Base-by-base conservation (phyloP, 495 filamentous ascomycete species). In the Penicillium subrubescens region DNA sequence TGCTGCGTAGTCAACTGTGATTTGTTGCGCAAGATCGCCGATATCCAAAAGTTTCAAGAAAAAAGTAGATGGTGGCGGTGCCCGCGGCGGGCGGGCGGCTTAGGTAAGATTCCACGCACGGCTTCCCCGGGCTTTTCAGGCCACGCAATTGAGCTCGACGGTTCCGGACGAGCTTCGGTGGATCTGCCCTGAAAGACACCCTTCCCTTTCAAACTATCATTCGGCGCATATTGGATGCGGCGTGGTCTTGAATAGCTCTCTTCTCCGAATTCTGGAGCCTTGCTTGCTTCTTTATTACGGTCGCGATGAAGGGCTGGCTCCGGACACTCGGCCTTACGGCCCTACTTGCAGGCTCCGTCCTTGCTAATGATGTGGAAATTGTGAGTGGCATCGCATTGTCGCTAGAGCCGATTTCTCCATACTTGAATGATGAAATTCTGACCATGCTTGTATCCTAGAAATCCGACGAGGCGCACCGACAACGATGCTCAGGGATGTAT, bases 401-500 rank as follows among this genome's bases (percentile, higher is more conserved):
- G 17, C n/a, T 21, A 10, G 14, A 15, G 37, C 23, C 14, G 48
- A 21, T 53, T 29, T 15, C 34, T 8, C 23, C 29, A 7, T 23
- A 14, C 3, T 25, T 48, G 44, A 11, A 23, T 15, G 55, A 60
- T 73, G 55, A 71, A 43, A 62, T 35, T 25, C 54, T 60, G 31
- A 64, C 60, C 23, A 17, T 17, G 48, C 25, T 21, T n/a, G 15
- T 56, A 19, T 3, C 43, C 19, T 48, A 93, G 90, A 87, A 90
- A 75, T 83, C 95, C 73, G 87, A 89, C 67, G 86, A 91, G 41
- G 84, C 89, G 33, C 89, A 92, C 76, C 79, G 86, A 67, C 92
- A 97, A 79, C 86, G 90, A 89, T 99, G 95, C 80, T 89, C 92
- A 73, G 95, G 95, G 78, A 98, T 99, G 95, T 99, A 98, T 79